Evolutionary conservation across 2,329 filamentous ascomycete species (phyloP).

Genomic region (Pseudogymnoascus pannorum): DNA sequence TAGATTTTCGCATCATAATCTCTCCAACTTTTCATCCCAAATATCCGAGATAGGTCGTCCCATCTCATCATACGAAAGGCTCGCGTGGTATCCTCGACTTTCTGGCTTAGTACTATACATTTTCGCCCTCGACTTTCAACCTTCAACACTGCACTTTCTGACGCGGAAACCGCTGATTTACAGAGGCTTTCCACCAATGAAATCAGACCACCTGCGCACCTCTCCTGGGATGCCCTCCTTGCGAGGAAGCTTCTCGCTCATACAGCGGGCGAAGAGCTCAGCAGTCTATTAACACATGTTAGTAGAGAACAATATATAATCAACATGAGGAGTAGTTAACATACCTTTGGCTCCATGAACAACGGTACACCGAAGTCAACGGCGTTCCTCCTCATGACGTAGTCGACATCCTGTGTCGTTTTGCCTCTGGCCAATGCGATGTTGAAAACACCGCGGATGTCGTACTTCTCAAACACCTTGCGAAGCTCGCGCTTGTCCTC

Average conservation of each 20-base stretch:
- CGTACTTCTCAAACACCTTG: conserved; percentile 93
- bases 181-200: conserved; percentile 79
- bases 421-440: conserved; percentile 76
- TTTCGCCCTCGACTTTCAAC: conserved; percentile 4
- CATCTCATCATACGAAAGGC: conserved; percentile 1
- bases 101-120: conserved; percentile 8
- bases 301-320: conserved; percentile 21
- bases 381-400: conserved; percentile 96
- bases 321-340: conserved; percentile 22
- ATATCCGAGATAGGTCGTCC: background rate
- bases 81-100: background rate
- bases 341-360: conserved; percentile 97
- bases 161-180: conserved; percentile 34
- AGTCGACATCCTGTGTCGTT: conserved; percentile 85
- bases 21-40: background rate
- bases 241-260: conserved; percentile 91
- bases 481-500: conserved; percentile 91
- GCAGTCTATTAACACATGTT: conserved; percentile 60
- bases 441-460: conserved; percentile 95
- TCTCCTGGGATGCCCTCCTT: conserved; percentile 82
- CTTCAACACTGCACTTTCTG: background rate
- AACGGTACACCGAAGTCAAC: conserved; percentile 97
- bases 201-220: conserved; percentile 91
- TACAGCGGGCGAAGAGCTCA: conserved; percentile 90
- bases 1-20: background rate